These are phyloP conservation scores for Ananas comosus DNA, from an alignment of 176 grass and related monocot species.

Conservation along the genomic window DNA sequence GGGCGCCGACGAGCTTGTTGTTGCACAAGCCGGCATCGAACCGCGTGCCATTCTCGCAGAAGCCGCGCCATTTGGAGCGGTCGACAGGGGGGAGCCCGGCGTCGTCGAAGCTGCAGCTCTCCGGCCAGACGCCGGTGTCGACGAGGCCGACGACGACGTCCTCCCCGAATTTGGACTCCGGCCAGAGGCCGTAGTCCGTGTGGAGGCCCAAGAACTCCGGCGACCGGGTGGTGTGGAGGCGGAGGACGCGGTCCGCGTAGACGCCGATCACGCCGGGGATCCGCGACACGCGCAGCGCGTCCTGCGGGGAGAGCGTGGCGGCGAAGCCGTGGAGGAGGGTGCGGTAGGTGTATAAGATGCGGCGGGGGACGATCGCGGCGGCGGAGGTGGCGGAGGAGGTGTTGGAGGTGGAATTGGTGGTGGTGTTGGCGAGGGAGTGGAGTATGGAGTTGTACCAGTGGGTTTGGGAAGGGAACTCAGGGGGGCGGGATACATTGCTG, in stretches of 20 bases:
- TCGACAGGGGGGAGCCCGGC: conserved; percentile 12
- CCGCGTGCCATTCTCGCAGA: conserved; percentile 9
- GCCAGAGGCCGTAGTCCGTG: conserved; percentile 16
- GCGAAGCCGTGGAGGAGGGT: conserved; percentile 43
- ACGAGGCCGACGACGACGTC: conserved; percentile 33
- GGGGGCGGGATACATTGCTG: conserved; percentile 24
- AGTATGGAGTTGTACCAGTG: conserved; percentile 37
- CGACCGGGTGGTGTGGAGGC: conserved; percentile 28
- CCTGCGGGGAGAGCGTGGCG: conserved; percentile 10
- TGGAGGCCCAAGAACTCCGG: conserved; percentile 38
- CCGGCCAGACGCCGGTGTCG: conserved; percentile 34
- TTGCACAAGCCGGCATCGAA: conserved; percentile 30
- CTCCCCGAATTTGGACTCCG: conserved; percentile 29
- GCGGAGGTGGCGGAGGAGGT: neutral
- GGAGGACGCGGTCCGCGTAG: neutral
- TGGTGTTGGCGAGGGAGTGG: conserved; percentile 4
- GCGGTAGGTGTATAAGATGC: conserved; percentile 36
- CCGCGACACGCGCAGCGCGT: conserved; percentile 20
- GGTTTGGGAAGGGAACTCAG: conserved; percentile 15
- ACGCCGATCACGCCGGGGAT: conserved; percentile 22
- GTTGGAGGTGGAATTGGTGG: neutral
- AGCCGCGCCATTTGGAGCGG: conserved; percentile 17
- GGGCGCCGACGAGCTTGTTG: conserved; percentile 34
- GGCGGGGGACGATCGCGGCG: neutral
- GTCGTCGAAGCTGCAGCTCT: conserved; percentile 36